Percentiles rank a stretch among this genome's conserved stretches.
Evolutionary conservation across 345 rosid genomes (phyloP).

Genomic region (Boechera retrofracta): DNA sequence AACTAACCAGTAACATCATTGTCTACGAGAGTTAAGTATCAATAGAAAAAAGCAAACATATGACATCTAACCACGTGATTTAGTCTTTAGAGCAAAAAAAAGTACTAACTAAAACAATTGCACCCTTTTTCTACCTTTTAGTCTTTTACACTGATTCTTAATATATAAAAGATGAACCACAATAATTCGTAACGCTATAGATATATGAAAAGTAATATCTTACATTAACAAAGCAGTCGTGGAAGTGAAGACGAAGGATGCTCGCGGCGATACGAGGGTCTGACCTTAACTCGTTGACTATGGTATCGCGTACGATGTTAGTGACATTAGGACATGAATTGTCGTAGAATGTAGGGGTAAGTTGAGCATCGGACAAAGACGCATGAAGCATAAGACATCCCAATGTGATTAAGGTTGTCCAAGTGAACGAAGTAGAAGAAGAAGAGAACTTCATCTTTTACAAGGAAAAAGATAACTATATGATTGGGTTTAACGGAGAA

Average conservation of each 20-base stretch:
- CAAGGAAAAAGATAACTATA: neutral
- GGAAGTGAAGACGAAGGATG: constrained; percentile 68
- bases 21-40: neutral
- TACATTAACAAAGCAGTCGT: constrained; percentile 71
- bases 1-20: neutral
- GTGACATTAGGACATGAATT: constrained; percentile 58
- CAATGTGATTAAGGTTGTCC: constrained; percentile 39
- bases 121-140: neutral
- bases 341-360: constrained; percentile 60
- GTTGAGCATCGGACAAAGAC: constrained; percentile 40
- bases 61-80: constrained; percentile 2
- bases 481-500: constrained; percentile 8
- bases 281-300: constrained; percentile 48
- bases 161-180: neutral
- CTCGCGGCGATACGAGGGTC: constrained; percentile 63
- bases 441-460: constrained; percentile 31
- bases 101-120: neutral
- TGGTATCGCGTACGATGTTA: constrained; percentile 52
- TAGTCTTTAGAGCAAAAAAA: neutral
- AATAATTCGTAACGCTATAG: neutral
- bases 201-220: neutral
- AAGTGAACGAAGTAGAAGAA: constrained; percentile 16
- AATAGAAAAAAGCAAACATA: neutral
- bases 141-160: neutral
- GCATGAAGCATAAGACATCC: constrained; percentile 34